Evolutionary conservation across 345 rosid species (phyloP).

Genomic region (Hypericum perforatum): DNA sequence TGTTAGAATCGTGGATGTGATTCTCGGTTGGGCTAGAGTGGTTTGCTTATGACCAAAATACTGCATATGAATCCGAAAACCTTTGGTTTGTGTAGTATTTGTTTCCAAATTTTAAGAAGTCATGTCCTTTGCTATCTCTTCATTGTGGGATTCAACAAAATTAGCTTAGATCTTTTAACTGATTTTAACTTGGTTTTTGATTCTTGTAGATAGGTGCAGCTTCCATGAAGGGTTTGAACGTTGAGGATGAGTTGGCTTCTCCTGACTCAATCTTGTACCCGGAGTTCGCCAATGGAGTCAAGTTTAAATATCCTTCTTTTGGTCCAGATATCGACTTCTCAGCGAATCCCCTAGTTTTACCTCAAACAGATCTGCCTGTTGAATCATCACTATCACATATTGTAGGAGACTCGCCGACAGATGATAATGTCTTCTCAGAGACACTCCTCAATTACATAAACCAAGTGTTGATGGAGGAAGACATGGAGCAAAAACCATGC

Average conservation of each 20-base stretch:
- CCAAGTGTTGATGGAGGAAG: slow-evolving; percentile 70
- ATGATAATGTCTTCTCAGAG: slow-evolving; percentile 37
- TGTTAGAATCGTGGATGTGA: too few species aligned
- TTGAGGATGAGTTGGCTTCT: slow-evolving; percentile 9
- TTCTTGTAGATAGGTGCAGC: slow-evolving; percentile 13
- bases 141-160: too few species aligned
- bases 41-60: too few species aligned
- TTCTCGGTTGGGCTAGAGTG: too few species aligned
- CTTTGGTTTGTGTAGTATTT: too few species aligned
- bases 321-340: slow-evolving; percentile 14
- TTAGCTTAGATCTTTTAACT: not conserved
- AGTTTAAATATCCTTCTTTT: slow-evolving; percentile 23
- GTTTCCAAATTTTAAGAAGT: too few species aligned
- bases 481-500: slow-evolving; percentile 38
- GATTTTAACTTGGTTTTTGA: not conserved
- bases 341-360: slow-evolving; percentile 17
- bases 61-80: too few species aligned
- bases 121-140: too few species aligned
- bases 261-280: slow-evolving; percentile 2
- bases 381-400: slow-evolving; percentile 6
- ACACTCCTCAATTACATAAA: slow-evolving; percentile 47
- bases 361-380: slow-evolving; percentile 15
- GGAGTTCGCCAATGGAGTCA: slow-evolving; percentile 23
- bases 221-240: slow-evolving; percentile 9
- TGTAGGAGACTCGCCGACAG: slow-evolving; percentile 32